Percentiles rank a stretch among this genome's conserved stretches.
Evolutionary conservation across 306 rosid genomes (phyloP).

Genomic region (Sophora flavescens): DNA sequence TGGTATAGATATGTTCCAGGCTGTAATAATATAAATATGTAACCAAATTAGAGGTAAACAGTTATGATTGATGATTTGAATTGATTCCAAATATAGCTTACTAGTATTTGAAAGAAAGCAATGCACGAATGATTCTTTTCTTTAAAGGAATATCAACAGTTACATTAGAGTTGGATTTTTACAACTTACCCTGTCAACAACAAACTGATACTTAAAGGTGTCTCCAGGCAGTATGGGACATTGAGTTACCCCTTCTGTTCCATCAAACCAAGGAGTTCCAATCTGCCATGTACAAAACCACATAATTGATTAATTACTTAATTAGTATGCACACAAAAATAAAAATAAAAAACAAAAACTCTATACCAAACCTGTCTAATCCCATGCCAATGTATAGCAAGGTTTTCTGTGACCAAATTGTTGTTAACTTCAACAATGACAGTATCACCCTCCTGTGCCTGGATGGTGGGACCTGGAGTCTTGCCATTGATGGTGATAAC

Average conservation of each 20-base stretch:
- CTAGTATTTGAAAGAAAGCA: not conserved
- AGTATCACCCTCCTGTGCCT: conserved; percentile 81
- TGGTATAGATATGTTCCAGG: conserved; percentile 89
- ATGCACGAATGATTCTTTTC: not conserved
- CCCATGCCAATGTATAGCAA: conserved; percentile 95
- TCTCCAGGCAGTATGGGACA: conserved; percentile 89
- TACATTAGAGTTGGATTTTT: not conserved
- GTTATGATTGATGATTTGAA: not conserved
- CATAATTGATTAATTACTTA: not conserved
- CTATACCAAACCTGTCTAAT: conserved; percentile 69
- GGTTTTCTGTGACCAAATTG: conserved; percentile 70
- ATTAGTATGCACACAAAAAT: not conserved
- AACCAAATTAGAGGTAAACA: conserved; percentile 10
- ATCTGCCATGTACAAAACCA: conserved; percentile 52
- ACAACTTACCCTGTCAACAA: conserved; percentile 77
- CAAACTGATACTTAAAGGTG: conserved; percentile 73
- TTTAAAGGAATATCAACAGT: not conserved
- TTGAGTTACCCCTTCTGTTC: conserved; percentile 90
- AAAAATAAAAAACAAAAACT: not conserved
- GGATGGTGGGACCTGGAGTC: conserved; percentile 86
- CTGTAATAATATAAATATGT: conserved; percentile 46
- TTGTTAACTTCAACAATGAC: conserved; percentile 76
- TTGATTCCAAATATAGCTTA: not conserved
- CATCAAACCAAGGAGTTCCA: conserved; percentile 96
- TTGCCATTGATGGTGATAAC: conserved; percentile 76